Base-by-base conservation (phyloP, 1,284 basidiomycete species). In the Fomitopsis schrenkii region DNA sequence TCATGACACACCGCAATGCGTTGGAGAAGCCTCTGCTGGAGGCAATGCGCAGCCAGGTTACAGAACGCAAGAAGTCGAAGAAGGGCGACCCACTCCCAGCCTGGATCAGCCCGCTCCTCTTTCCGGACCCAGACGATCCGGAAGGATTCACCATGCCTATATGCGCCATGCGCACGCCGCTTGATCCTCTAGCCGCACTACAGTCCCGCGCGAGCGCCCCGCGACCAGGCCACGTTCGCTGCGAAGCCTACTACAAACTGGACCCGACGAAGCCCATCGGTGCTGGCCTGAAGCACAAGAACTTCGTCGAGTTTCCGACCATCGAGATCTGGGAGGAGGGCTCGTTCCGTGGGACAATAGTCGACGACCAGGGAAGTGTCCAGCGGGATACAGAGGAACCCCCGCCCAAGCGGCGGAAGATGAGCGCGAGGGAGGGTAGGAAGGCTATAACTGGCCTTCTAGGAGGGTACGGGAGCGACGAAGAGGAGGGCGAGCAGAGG, bases 241-340 rank as follows among this genome's bases (percentile, higher is more conserved):
- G 71, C n/a, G 46, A 62, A 35, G 74, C 70, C n/a, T 90, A 86
- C 72, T 80, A 87, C 64, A 82, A 81, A 38, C 74, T 94, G 5
- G 83, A 90, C 59, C 74, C 80, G 3, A 71, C 71, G 3, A 66
- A 77, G 54, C 72, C 80, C 17, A 76, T 95, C 17, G 70, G 74
- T 7, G 67, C 72, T 9, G 74, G 80, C 7, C 76, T 95, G 50
- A 78, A 75, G 52, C 76, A 85, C 50, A 90, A 83, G 56, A 79
- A 84, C 40, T 93, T 93, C 69, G 80, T 91, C 48, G 94, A 95
- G 73, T 95, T 85, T 68, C 93, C 94, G 3, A 86, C 85, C 0
- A 84, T 96, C 46, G 85, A 92, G 56, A 74, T 95, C 4, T 88
- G 84, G 77, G 82, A 87, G 55, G 81, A 84, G 55, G 76, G 71